Percentiles rank a stretch among this genome's conserved stretches.
Evolutionary conservation across 73 alveolate genomes (phyloP).

Genomic region (Uronychia binucleata): DNA sequence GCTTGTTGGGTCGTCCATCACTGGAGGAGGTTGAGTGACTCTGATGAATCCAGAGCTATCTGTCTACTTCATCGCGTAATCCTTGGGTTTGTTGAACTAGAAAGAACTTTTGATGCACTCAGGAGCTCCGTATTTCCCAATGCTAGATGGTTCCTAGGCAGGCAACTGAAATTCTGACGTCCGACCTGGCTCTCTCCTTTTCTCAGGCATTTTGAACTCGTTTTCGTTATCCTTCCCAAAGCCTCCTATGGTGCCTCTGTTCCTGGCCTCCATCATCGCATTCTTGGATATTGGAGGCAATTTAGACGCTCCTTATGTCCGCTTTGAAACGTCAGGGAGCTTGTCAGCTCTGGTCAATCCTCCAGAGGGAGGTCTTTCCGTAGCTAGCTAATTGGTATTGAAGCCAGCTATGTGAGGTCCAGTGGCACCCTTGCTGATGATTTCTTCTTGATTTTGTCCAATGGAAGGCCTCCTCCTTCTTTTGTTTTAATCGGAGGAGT

Average conservation of each 20-base stretch:
- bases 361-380: not conserved
- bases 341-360: not conserved
- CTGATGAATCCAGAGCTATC: not conserved
- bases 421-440: not conserved
- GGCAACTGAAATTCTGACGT: not conserved
- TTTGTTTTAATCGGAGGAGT: not conserved
- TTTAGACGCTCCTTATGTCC: not conserved
- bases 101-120: not conserved
- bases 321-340: not conserved
- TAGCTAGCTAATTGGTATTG: not conserved
- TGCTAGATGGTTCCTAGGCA: not conserved
- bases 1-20: too few relatives aligned
- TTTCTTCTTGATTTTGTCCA: not conserved
- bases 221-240: not conserved
- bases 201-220: not conserved
- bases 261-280: not conserved
- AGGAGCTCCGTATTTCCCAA: not conserved
- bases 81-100: too few relatives aligned
- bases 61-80: not conserved
- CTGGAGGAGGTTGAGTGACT: not conserved
- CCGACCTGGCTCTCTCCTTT: not conserved
- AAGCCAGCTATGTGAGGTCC: not conserved
- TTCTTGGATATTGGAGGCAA: not conserved
- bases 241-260: not conserved
- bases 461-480: not conserved